These are phyloP conservation scores for Ophryocystis elektroscirrha DNA, from an alignment of 169 alveolate genomes.

Conservation along the genomic window DNA sequence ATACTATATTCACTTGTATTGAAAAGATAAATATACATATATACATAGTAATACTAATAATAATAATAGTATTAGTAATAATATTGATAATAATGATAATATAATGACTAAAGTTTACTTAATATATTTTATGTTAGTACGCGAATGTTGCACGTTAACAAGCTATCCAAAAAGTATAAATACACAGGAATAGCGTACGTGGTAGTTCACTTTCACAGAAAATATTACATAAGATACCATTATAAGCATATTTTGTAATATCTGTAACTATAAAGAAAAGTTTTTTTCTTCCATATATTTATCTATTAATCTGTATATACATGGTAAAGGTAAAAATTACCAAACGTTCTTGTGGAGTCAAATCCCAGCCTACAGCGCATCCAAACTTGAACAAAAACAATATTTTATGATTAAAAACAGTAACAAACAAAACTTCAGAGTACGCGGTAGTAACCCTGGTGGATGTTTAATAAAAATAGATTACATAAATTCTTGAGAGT, in stretches of 20 bases:
- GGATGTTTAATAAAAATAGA: background rate
- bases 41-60: no score
- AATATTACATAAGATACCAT: background rate
- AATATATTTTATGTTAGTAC: no score
- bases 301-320: background rate
- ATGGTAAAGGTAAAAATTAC: constrained; percentile 4
- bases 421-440: no score
- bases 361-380: constrained; percentile 38
- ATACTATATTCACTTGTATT: no score
- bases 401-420: background rate
- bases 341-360: constrained; percentile 23
- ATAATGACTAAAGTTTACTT: no score
- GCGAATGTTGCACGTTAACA: no score
- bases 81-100: no score
- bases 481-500: background rate
- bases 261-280: constrained; percentile 3
- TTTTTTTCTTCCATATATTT: background rate
- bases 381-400: constrained; percentile 7
- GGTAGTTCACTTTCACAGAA: background rate
- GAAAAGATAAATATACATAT: no score
- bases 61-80: no score
- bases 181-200: no score
- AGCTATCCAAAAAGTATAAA: no score
- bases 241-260: background rate
- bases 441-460: no score